These are phyloP conservation scores for Coniella vitis DNA, from an alignment of 2,329 filamentous ascomycete genomes.

Conservation along the genomic window DNA sequence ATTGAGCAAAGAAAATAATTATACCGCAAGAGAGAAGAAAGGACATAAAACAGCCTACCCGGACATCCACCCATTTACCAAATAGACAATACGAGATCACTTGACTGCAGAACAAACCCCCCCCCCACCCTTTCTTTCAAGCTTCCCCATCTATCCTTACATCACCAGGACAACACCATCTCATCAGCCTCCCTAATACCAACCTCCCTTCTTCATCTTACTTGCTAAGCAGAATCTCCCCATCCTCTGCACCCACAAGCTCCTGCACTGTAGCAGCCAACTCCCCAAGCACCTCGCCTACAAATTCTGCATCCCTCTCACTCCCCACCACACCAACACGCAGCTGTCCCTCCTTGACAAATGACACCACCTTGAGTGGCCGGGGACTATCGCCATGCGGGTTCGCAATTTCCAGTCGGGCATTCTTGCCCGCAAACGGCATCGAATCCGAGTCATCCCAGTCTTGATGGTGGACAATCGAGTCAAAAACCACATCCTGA, in stretches of 20 bases:
- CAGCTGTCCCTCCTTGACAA: conserved; percentile 31
- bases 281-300: conserved; percentile 28
- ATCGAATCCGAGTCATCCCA: conserved; percentile 35
- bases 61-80: too few species aligned
- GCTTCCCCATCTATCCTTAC: too few species aligned
- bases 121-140: too few species aligned
- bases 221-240: neutral
- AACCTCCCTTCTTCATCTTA: neutral
- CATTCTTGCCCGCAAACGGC: conserved; percentile 28
- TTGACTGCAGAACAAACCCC: too few species aligned
- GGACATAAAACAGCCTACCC: too few species aligned
- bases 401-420: conserved; percentile 27
- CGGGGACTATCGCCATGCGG: conserved; percentile 32
- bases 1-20: too few species aligned
- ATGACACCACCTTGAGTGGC: conserved; percentile 40
- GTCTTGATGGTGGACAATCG: conserved; percentile 32
- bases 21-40: too few species aligned
- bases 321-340: conserved; percentile 38
- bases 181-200: too few species aligned
- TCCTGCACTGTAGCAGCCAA: conserved; percentile 18
- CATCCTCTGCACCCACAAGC: neutral
- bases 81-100: too few species aligned
- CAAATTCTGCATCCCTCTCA: conserved; percentile 30
- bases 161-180: too few species aligned
- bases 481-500: conserved; percentile 23